Percentiles rank a stretch among this genome's conserved stretches.
Evolutionary conservation across 768 basidiomycete genomes (phyloP).

Genomic region (Austroboletus festivus): DNA sequence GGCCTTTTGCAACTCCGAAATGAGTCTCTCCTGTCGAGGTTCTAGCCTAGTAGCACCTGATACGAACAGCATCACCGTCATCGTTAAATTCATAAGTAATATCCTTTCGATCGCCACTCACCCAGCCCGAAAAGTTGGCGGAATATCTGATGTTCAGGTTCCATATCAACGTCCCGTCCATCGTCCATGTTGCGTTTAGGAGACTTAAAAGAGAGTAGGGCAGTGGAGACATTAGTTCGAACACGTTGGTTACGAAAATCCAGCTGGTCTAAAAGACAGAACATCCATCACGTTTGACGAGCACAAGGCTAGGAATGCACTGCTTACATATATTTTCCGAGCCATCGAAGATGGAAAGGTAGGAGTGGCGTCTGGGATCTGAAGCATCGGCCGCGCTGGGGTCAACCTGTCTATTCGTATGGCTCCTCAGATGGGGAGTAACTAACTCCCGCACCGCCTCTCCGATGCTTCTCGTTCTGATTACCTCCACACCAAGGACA

Average conservation of each 20-base stretch:
- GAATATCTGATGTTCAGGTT: background rate
- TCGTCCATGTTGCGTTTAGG: background rate
- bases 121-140: slow-evolving; percentile 17
- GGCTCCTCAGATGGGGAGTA: too few relatives aligned
- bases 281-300: background rate
- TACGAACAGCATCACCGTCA: too few relatives aligned
- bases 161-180: background rate
- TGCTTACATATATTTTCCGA: too few relatives aligned
- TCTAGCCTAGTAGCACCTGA: too few relatives aligned
- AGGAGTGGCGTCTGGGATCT: too few relatives aligned
- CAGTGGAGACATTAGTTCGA: slow-evolving; percentile 17
- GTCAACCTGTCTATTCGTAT: too few relatives aligned
- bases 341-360: too few relatives aligned
- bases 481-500: too few relatives aligned
- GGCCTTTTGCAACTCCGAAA: slow-evolving; percentile 8
- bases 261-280: slow-evolving; percentile 10
- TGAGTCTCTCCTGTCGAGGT: slow-evolving; percentile 6
- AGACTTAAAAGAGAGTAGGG: slow-evolving; percentile 7
- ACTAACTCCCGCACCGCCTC: background rate
- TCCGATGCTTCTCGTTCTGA: too few relatives aligned
- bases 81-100: too few relatives aligned
- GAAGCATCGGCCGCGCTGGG: too few relatives aligned
- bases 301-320: too few relatives aligned
- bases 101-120: slow-evolving; percentile 2
- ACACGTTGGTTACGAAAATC: slow-evolving; percentile 4